Evolutionary conservation across 345 rosid species (phyloP).

Genomic region (Zanthoxylum bungeanum): DNA sequence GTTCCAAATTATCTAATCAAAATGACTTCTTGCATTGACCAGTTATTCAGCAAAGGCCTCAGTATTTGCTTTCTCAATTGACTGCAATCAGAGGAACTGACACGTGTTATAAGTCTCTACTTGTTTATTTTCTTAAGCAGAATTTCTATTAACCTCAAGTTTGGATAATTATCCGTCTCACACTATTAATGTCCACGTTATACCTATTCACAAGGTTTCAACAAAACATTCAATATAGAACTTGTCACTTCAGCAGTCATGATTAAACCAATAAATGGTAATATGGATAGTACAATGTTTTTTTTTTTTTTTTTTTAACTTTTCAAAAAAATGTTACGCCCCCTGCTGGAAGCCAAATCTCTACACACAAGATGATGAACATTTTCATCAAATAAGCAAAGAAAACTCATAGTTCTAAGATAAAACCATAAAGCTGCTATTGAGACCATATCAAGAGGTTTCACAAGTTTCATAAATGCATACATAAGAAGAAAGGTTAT

Average conservation of each 20-base stretch:
- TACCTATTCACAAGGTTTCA: background rate
- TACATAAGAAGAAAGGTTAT: background rate
- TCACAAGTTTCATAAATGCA: background rate
- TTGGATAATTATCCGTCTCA: background rate
- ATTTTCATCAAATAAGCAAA: background rate
- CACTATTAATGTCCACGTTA: background rate
- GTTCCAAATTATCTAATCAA: background rate
- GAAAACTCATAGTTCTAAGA: background rate
- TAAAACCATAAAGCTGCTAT: background rate
- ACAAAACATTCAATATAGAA: background rate
- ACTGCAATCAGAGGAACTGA: background rate
- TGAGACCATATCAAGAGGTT: background rate
- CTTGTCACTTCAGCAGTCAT: background rate
- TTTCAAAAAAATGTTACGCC: too few relatives aligned
- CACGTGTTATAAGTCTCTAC: background rate
- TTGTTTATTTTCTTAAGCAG: background rate
- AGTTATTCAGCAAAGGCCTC: background rate
- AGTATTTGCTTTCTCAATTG: background rate
- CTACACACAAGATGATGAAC: background rate
- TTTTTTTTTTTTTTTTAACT: too few relatives aligned
- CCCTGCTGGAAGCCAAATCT: background rate
- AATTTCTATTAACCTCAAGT: background rate
- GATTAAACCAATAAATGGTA: background rate
- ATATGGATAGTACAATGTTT: background rate
- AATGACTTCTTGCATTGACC: background rate